Conservation (phyloP, 805 yeast genomes). For the Pichia pseudocactophila region DNA sequence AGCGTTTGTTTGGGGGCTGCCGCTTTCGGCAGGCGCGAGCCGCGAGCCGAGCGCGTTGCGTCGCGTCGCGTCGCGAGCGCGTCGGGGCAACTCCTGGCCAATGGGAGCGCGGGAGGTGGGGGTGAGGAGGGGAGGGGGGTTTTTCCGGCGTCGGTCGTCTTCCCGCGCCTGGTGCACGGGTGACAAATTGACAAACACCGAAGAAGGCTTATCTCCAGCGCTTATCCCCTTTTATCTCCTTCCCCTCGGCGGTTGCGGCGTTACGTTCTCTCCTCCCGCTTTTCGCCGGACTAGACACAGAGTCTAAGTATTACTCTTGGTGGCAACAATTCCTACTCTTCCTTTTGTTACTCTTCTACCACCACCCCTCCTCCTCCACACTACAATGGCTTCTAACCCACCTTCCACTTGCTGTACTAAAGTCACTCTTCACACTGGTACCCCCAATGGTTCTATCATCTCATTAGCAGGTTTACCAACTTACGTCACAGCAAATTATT, state of each 20-base stretch:
- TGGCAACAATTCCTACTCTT: too few species aligned
- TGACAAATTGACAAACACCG: too few species aligned
- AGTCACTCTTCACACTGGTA: conserved; percentile 28
- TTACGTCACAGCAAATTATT: conserved; percentile 39
- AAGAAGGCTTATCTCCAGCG: too few species aligned
- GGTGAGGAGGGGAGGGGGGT: neutral
- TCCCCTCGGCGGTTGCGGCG: too few species aligned
- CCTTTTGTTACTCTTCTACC: too few species aligned
- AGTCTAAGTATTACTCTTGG: too few species aligned
- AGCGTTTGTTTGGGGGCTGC: neutral
- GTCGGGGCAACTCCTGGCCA: neutral
- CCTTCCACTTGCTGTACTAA: conserved; percentile 13
- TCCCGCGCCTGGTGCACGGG: too few species aligned
- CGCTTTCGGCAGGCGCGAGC: neutral
- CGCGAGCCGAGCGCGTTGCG: too few species aligned
- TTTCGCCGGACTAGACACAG: too few species aligned
- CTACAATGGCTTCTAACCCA: conserved; percentile 13
- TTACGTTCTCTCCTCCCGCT: too few species aligned
- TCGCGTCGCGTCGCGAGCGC: neutral
- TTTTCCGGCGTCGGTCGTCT: too few species aligned
- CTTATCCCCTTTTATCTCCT: too few species aligned
- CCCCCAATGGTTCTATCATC: conserved; percentile 35
- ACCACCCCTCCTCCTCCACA: neutral
- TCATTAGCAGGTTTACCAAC: conserved; percentile 36
- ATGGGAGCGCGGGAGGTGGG: neutral